Conservation (phyloP, 805 yeast genomes). For the Sugiyamaella chiloensis region DNA sequence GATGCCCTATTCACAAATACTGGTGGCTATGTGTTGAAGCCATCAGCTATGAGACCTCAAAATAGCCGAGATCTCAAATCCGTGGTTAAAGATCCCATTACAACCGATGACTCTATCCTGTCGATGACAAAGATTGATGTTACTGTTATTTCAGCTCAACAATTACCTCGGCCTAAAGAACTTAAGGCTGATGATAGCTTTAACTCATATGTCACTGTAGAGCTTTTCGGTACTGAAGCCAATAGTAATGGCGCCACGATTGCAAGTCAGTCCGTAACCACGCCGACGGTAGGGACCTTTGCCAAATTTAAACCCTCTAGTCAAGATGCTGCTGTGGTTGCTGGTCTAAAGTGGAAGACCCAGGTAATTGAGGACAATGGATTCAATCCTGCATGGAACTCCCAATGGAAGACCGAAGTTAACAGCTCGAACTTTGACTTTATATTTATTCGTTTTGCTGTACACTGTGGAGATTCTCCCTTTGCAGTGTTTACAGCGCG, state of each 20-base stretch:
- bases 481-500: constrained; percentile 63
- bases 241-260: neutral
- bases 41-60: constrained; percentile 39
- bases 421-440: constrained; percentile 30
- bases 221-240: constrained; percentile 47
- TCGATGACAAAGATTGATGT: constrained; percentile 31
- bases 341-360: constrained; percentile 18
- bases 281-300: no score
- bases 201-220: constrained; percentile 63
- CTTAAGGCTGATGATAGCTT: constrained; percentile 43
- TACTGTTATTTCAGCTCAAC: constrained; percentile 74
- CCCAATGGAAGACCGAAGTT: constrained; percentile 45
- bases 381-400: constrained; percentile 83
- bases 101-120: constrained; percentile 36
- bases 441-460: constrained; percentile 36
- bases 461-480: constrained; percentile 30
- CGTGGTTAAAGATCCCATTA: neutral
- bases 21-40: constrained; percentile 80
- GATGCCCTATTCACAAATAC: constrained; percentile 70
- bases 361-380: constrained; percentile 52
- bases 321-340: constrained; percentile 7
- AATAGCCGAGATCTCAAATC: neutral
- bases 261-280: neutral
- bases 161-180: constrained; percentile 68
- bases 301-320: neutral